Conservation (phyloP, 1,284 basidiomycete species). For the Melanopsichium pennsylvanicum region DNA sequence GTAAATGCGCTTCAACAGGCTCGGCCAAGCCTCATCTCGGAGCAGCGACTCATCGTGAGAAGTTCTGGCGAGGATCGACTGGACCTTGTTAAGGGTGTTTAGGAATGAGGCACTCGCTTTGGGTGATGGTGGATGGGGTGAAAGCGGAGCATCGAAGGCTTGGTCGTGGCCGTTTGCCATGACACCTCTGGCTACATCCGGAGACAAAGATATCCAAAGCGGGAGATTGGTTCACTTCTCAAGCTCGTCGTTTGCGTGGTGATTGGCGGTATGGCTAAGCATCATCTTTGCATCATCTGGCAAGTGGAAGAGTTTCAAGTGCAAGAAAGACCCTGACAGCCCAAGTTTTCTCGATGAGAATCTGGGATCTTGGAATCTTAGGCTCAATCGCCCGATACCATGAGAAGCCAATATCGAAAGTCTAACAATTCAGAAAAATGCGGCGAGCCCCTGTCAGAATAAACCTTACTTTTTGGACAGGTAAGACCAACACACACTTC, state of each 20-base stretch:
- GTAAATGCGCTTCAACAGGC: constrained; percentile 27
- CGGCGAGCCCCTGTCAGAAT: background rate
- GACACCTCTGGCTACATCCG: too few relatives aligned
- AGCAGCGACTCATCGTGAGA: constrained; percentile 10
- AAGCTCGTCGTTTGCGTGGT: too few relatives aligned
- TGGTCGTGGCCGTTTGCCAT: constrained; percentile 11
- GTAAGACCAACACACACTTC: background rate
- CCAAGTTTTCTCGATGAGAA: too few relatives aligned
- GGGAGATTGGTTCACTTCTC: too few relatives aligned
- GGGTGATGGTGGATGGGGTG: background rate
- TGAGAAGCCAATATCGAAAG: too few relatives aligned
- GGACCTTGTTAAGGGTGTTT: constrained; percentile 7
- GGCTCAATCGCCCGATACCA: background rate
- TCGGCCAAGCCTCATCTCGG: constrained; percentile 25
- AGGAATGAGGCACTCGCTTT: constrained; percentile 12
- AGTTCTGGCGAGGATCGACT: constrained; percentile 10
- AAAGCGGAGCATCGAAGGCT: background rate
- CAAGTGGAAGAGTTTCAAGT: too few relatives aligned
- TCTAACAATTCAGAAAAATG: background rate
- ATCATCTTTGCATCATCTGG: too few relatives aligned
- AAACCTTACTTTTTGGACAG: constrained; percentile 6
- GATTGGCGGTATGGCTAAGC: too few relatives aligned
- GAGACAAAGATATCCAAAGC: too few relatives aligned
- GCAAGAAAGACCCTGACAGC: too few relatives aligned
- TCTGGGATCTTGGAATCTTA: background rate